Percentiles rank a stretch among this genome's conserved stretches.
phyloP scores from a whole-genome alignment of 2,329 filamentous ascomycete genomes.

The Cryphonectria nitschkei region DNA sequence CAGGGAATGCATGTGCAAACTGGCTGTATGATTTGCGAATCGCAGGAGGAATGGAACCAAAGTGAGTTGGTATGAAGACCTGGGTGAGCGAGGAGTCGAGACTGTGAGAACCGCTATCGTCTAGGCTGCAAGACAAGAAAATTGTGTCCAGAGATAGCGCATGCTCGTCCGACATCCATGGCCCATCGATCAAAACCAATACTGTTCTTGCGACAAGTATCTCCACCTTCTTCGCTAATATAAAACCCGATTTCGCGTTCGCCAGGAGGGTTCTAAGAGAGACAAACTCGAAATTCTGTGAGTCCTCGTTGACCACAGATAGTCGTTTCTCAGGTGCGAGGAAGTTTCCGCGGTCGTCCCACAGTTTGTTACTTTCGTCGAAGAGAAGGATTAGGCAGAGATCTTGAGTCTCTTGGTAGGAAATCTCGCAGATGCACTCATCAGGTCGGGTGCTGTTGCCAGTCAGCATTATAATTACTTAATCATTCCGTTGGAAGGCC shows the following conservation, averaged over 20 bases:
- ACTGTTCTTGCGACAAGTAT: neutral
- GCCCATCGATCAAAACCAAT: neutral
- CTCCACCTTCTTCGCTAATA: neutral
- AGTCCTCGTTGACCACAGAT: neutral
- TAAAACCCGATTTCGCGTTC: neutral
- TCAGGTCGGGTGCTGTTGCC: neutral
- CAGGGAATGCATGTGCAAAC: neutral
- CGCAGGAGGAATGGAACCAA: neutral
- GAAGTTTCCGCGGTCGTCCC: neutral
- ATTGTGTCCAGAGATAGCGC: neutral
- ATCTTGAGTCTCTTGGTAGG: neutral
- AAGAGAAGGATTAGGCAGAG: neutral
- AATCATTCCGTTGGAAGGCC: neutral
- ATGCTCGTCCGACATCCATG: neutral
- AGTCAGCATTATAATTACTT: neutral
- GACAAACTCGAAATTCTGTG: neutral
- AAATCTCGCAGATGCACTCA: neutral
- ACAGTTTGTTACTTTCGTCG: neutral
- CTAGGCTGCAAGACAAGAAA: neutral
- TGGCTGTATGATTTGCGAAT: neutral
- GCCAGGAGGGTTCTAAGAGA: neutral
- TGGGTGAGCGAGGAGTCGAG: neutral
- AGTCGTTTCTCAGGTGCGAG: neutral
- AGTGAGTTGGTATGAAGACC: neutral
- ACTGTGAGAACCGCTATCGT: neutral